Base-by-base conservation (phyloP, 140 eudicot genomes). In the Cichorium intybus region DNA sequence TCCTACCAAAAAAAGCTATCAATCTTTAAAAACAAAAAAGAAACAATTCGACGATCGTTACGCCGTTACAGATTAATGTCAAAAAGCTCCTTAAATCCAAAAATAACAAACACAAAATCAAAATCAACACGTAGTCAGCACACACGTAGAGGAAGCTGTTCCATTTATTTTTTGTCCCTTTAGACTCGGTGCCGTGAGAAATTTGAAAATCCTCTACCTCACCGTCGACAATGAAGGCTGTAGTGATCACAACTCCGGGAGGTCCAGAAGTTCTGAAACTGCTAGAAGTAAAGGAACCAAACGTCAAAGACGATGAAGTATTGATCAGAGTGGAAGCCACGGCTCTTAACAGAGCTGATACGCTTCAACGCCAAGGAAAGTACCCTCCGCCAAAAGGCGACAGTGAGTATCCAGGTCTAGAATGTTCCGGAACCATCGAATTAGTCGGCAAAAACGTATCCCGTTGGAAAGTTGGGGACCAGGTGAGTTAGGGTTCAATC, bases 391-490 rank as follows among this genome's bases (percentile, higher is more conserved):
- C 93, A 0, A 74, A 80, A 46, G 97, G 94, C 4, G 90, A 81
- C 10, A 83, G 95, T 48, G 82, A 72, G 28, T 81, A 79, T 62
- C 96, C 75, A 3, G 99, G 99, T 35, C 88, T 88, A 6, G 99
- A 93, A 53, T 93, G 99, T 79, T 93, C 99, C 49, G 99, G 99
- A 21, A 76, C 73, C 66, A 68, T 93, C 55, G 68, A 76, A 48
- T 56, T 80, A 31, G 71, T 93, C 22, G 99, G 99, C 20, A 76
- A 75, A 24, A 72, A 78, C 51, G 90, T 88, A 9, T 72, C 88
- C 24, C 81, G 99, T 31, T 93, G 97, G 97, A 88, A 88, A 70
- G 34, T 80, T 56, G 99, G 99, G 6, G 99, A 93, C 17, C 94
- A 88, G 97, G 99, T 82, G 14, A 45, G 35, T 48, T 37, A 39